Evolutionary conservation across 2,329 filamentous ascomycete species (phyloP).

Genomic region (Ophiostoma populinum): DNA sequence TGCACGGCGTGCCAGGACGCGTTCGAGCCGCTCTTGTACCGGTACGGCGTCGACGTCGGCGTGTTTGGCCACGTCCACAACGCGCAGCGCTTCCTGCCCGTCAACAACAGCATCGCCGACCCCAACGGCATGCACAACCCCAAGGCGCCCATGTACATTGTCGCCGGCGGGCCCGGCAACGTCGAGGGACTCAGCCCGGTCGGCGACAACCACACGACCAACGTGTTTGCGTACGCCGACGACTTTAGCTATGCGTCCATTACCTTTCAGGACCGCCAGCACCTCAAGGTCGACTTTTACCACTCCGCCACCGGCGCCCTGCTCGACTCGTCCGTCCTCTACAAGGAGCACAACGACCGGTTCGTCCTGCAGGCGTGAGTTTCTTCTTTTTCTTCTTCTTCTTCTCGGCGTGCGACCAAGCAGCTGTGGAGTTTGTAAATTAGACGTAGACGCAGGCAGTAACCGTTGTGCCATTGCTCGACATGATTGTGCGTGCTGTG

Average conservation of each 20-base stretch:
- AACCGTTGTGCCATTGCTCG: too few species aligned
- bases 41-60: slow-evolving; percentile 38
- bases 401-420: too few species aligned
- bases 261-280: slow-evolving; percentile 25
- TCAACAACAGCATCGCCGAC: slow-evolving; percentile 20
- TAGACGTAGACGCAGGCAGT: too few species aligned
- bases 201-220: slow-evolving; percentile 24
- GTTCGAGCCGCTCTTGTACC: slow-evolving; percentile 36
- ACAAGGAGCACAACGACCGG: slow-evolving; percentile 26
- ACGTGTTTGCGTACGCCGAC: slow-evolving; percentile 30
- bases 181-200: slow-evolving; percentile 32
- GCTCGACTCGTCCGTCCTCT: slow-evolving; percentile 29
- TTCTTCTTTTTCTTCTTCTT: neutral
- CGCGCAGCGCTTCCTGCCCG: slow-evolving; percentile 32
- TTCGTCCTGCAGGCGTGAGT: slow-evolving; percentile 24
- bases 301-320: slow-evolving; percentile 28
- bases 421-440: too few species aligned
- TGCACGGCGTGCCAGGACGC: slow-evolving; percentile 31
- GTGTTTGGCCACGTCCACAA: slow-evolving; percentile 43
- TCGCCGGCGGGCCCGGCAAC: slow-evolving; percentile 37
- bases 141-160: slow-evolving; percentile 32
- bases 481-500: too few species aligned
- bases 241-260: slow-evolving; percentile 35
- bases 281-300: slow-evolving; percentile 33
- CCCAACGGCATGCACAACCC: slow-evolving; percentile 22